Conservation (phyloP, 2,329 filamentous ascomycete species). For the Paramyrothecium sp. region DNA sequence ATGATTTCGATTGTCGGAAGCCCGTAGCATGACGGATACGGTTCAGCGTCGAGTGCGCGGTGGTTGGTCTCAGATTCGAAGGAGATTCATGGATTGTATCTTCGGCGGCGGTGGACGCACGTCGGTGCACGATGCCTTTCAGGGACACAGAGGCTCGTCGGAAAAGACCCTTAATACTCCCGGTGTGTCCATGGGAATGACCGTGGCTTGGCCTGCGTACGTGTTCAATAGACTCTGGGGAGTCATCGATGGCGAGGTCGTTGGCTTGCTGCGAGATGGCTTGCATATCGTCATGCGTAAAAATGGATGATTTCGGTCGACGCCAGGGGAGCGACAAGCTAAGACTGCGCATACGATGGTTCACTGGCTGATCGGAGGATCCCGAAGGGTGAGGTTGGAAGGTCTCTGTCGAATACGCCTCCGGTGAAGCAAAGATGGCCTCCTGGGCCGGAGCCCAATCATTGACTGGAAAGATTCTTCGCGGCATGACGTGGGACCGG, state of each 20-base stretch:
- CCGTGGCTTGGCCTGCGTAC: constrained; percentile 17
- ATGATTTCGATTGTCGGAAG: constrained; percentile 46
- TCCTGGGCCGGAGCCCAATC: constrained; percentile 44
- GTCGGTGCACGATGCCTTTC: constrained; percentile 49
- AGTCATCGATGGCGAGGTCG: constrained; percentile 31
- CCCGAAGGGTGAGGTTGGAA: constrained; percentile 6
- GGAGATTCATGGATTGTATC: constrained; percentile 24
- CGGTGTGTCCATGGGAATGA: constrained; percentile 21
- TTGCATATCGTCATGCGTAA: constrained; percentile 30
- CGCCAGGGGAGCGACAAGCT: constrained; percentile 51
- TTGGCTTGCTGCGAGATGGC: constrained; percentile 24
- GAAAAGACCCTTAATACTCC: constrained; percentile 48
- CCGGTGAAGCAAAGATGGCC: constrained; percentile 25
- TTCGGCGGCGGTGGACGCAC: constrained; percentile 38
- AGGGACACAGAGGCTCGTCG: constrained; percentile 55
- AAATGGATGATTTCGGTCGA: constrained; percentile 42
- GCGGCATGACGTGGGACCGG: constrained; percentile 23
- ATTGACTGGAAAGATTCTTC: constrained; percentile 35
- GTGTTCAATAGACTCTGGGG: constrained; percentile 20
- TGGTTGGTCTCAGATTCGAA: constrained; percentile 36
- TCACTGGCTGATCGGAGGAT: constrained; percentile 9
- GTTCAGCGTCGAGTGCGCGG: constrained; percentile 49
- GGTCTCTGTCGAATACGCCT: constrained; percentile 1
- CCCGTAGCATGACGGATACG: constrained; percentile 50
- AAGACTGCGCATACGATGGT: constrained; percentile 44